Base-by-base conservation (phyloP, 179 eudicot species). In the Dionaea muscipula region DNA sequence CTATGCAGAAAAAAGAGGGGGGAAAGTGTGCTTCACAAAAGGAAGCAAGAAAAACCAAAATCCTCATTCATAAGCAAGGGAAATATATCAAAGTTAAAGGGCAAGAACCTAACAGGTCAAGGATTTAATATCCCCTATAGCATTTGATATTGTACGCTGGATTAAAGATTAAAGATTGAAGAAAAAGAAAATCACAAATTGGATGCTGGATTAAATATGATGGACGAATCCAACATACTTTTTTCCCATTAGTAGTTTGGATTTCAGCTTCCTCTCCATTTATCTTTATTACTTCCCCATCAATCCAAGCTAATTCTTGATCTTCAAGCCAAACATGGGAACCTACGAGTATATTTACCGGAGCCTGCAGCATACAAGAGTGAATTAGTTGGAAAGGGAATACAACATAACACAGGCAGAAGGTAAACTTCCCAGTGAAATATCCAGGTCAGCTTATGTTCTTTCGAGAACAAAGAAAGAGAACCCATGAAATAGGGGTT, bases 291-390 rank as follows among this genome's bases (percentile, higher is more conserved):
- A 83, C 89, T 69, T 79, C 68, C 51, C 95, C 97, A 67, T 80
- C 93, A 61, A 85, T 62, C 97, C 97, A 89, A 71, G 79, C 76
- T 49, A 71, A 52, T 4, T 71, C 76, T 33, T 73, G 80, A 65
- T 85, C 95, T 69, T 85, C 97, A 66, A 76, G 74, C 97, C 97
- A 89, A 26, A 89, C 89, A 68, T 85, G 79, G 57, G 84, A 68
- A 64, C 95, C 95, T 61, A 69, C 74, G 39, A 64, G 53, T 46
- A 89, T 81, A 64, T 83, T 83, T 41, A 65, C 83, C 21, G 76
- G 39, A 63, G 72, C 93, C 93, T 89, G 84, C 68, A 76, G 45
- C 53, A 69, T 57, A 26, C 27, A 51, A 39, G 35, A 28, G 27
- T 50, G 41, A 43, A 15, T 18, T 43, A 17, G 47, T 43, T 43